Percentiles rank a stretch among this genome's conserved stretches.
Conservation (phyloP, 495 filamentous ascomycete species). For the Corynascus novoguineensis region DNA sequence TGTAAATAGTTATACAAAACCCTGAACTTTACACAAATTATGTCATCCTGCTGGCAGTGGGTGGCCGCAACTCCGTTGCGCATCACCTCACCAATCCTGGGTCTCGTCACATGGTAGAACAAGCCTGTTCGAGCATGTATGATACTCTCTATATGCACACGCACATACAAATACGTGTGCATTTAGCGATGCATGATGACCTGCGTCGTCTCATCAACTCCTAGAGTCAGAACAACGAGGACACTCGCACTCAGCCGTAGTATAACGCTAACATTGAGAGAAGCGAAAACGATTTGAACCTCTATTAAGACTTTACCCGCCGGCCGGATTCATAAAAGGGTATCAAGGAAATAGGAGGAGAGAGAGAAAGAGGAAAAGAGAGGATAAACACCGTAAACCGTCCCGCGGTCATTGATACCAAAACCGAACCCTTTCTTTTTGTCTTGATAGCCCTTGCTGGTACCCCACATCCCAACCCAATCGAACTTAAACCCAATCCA, state of each 20-base stretch:
- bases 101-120: too few relatives aligned
- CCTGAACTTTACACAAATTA: too few relatives aligned
- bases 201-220: too few relatives aligned
- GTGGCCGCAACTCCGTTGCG: too few relatives aligned
- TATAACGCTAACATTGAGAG: neutral
- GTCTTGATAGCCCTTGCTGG: neutral
- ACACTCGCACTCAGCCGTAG: neutral
- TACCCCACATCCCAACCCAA: neutral
- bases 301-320: constrained; percentile 2
- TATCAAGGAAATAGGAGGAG: constrained; percentile 3
- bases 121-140: too few relatives aligned
- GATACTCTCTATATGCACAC: too few relatives aligned
- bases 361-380: constrained; percentile 9
- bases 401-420: neutral
- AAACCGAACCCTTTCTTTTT: neutral
- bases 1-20: too few relatives aligned
- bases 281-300: neutral
- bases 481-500: neutral
- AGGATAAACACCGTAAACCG: neutral
- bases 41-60: too few relatives aligned
- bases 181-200: too few relatives aligned
- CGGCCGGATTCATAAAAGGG: neutral
- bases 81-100: neutral
- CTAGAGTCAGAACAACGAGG: too few relatives aligned
- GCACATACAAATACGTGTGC: too few relatives aligned